These are phyloP conservation scores for Gracilaria vermiculophylla DNA, from an alignment of 23 red algal genomes.

Conservation along the genomic window DNA sequence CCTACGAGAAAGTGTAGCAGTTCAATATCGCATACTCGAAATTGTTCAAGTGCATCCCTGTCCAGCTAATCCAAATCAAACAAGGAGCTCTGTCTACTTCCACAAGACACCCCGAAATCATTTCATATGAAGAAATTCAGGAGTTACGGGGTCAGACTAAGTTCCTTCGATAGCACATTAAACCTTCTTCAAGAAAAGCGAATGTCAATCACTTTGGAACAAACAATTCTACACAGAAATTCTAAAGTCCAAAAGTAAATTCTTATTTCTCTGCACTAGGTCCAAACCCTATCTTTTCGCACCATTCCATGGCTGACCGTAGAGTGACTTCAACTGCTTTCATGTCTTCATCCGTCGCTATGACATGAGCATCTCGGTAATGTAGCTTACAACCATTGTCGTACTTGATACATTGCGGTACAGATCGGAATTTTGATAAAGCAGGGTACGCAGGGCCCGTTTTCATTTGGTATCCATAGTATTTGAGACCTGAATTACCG, in stretches of 20 bases:
- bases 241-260: no score
- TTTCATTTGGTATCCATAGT: constrained; percentile 68
- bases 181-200: no score
- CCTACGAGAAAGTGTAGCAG: no score
- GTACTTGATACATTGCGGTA: constrained; percentile 56
- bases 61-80: neutral
- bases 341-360: constrained; percentile 52
- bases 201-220: no score
- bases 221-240: neutral
- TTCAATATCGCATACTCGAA: no score
- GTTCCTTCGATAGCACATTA: no score
- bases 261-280: neutral
- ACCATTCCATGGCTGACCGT: constrained; percentile 45
- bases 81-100: neutral
- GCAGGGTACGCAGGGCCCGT: constrained; percentile 46
- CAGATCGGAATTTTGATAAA: constrained; percentile 30
- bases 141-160: neutral
- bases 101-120: neutral
- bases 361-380: constrained; percentile 63
- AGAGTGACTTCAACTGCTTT: constrained; percentile 30
- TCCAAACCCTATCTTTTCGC: constrained; percentile 22
- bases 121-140: neutral
- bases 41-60: neutral
- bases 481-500: constrained; percentile 75
- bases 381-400: constrained; percentile 69